These are phyloP conservation scores for Epichloe typhina DNA, from an alignment of 2,329 filamentous ascomycete species.

Conservation along the genomic window DNA sequence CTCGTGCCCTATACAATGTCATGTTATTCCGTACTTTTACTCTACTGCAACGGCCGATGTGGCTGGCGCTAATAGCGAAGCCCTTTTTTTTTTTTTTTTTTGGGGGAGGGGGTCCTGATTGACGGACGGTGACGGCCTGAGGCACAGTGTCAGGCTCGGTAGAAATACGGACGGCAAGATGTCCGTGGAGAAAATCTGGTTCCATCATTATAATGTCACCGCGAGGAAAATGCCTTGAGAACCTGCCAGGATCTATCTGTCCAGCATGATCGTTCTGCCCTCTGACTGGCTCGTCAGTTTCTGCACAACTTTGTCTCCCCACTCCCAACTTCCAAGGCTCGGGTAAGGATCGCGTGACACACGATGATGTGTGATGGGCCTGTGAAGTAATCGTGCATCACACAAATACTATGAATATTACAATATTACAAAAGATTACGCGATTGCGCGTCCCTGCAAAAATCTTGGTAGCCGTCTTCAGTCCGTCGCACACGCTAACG, in stretches of 20 bases:
- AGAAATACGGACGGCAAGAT: background rate
- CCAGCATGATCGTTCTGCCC: background rate
- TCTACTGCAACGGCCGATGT: background rate
- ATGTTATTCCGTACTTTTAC: too few relatives aligned
- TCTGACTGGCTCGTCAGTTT: conserved; percentile 5
- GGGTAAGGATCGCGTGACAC: background rate
- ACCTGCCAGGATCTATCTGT: conserved; percentile 1
- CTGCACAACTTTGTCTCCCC: background rate
- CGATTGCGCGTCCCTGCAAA: too few relatives aligned
- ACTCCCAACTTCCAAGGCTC: background rate
- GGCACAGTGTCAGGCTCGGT: background rate
- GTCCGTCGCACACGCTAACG: background rate
- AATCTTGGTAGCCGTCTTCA: too few relatives aligned
- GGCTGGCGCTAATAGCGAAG: background rate
- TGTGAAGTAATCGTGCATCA: too few relatives aligned
- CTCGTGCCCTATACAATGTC: too few relatives aligned
- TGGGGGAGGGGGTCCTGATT: background rate
- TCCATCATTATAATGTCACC: background rate
- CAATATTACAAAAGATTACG: too few relatives aligned
- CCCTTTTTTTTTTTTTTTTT: background rate
- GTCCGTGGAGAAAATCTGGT: background rate
- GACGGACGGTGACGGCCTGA: background rate
- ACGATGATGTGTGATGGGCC: background rate
- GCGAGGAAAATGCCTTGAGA: background rate
- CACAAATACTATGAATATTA: too few relatives aligned